Percentiles rank a stretch among this genome's conserved stretches.
phyloP scores from a whole-genome alignment of 139 green algal genomes.

The Chlamydomonas applanata region DNA sequence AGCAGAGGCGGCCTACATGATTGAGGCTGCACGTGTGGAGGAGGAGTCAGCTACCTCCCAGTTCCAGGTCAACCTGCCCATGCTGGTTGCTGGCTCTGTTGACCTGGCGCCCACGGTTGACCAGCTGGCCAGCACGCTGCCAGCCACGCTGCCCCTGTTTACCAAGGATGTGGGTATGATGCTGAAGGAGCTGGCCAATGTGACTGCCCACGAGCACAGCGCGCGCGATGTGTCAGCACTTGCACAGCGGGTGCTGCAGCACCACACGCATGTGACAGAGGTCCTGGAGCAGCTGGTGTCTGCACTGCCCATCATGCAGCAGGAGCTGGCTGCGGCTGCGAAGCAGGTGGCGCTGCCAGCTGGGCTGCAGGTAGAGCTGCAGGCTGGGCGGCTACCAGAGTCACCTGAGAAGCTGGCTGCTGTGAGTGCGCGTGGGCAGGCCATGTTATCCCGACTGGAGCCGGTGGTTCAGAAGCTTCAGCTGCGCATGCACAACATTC shows the following conservation, averaged over 20 bases:
- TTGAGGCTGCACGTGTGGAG: neutral
- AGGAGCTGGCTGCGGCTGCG: conserved; percentile 8
- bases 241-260: neutral
- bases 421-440: neutral
- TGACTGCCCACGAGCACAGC: conserved; percentile 17
- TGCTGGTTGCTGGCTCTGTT: conserved; percentile 19
- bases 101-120: conserved; percentile 13
- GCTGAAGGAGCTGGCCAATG: conserved; percentile 22
- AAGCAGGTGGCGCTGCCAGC: conserved; percentile 2
- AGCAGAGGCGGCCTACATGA: too few relatives aligned
- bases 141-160: conserved; percentile 16
- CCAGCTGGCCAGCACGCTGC: neutral
- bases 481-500: neutral
- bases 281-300: conserved; percentile 19
- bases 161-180: conserved; percentile 18
- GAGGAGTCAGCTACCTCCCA: conserved; percentile 18
- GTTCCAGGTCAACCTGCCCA: conserved; percentile 20
- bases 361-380: conserved; percentile 13
- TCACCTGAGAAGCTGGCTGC: conserved; percentile 4
- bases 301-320: conserved; percentile 18
- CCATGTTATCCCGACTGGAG: neutral
- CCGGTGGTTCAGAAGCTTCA: neutral
- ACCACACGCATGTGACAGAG: neutral
- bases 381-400: conserved; percentile 22
- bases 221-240: conserved; percentile 28